Evolutionary conservation across 257 asterid genomes (phyloP).

Genomic region (Solanum bulbocastanum): DNA sequence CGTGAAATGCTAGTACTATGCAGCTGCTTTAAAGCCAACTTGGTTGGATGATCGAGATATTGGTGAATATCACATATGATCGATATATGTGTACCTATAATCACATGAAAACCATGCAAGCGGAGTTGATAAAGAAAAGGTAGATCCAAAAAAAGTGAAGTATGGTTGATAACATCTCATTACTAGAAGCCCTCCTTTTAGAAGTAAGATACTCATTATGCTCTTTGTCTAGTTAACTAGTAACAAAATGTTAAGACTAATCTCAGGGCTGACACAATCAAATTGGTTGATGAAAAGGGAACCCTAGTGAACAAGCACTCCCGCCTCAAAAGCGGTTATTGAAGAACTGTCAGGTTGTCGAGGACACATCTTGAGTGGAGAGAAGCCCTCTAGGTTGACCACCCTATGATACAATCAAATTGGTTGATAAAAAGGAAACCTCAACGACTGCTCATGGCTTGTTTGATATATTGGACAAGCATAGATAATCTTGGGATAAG

Average conservation of each 20-base stretch:
- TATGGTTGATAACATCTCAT: neutral
- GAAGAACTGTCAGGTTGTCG: neutral
- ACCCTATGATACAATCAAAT: neutral
- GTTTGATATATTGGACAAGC: neutral
- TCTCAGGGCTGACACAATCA: neutral
- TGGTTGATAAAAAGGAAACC: neutral
- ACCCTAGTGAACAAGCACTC: neutral
- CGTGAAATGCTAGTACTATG: neutral
- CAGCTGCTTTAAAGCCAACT: neutral
- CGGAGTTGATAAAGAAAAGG: neutral
- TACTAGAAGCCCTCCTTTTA: neutral
- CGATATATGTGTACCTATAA: neutral
- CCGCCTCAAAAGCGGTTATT: neutral
- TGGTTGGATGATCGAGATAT: neutral
- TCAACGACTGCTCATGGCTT: neutral
- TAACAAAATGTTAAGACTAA: neutral
- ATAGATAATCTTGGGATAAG: neutral
- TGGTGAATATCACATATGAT: neutral
- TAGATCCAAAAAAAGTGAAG: neutral
- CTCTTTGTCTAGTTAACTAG: neutral
- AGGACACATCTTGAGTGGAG: neutral
- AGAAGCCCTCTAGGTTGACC: neutral
- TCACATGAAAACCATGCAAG: neutral
- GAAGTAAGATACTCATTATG: neutral
- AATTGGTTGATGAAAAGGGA: neutral